phyloP scores from a whole-genome alignment of 192 early-diverging fungal genomes.

The Jimgerdemannia lactiflua region DNA sequence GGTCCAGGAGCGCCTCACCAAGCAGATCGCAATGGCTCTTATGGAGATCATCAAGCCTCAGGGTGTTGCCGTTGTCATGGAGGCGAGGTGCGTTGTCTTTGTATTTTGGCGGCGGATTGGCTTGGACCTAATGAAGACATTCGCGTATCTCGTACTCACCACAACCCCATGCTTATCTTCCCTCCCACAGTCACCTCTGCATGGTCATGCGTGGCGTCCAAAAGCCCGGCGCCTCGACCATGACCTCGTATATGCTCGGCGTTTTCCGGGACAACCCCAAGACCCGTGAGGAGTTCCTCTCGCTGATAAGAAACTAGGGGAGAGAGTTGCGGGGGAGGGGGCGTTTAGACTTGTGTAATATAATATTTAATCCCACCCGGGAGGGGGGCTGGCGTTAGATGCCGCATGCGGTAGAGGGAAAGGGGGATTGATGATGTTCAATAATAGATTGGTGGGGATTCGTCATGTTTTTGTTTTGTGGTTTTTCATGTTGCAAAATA shows the following conservation, averaged over 20 bases:
- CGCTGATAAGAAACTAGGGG: conserved; percentile 55
- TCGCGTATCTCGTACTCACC: too few species aligned
- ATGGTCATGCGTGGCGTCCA: conserved; percentile 98
- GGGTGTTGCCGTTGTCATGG: conserved; percentile 97
- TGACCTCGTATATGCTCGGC: conserved; percentile 96
- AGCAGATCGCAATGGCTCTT: conserved; percentile 92
- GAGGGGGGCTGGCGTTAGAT: too few species aligned
- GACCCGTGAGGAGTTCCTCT: conserved; percentile 96
- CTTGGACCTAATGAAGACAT: too few species aligned
- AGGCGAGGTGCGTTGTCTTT: conserved; percentile 64
- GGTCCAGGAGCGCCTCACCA: conserved; percentile 97
- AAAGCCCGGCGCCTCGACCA: conserved; percentile 93
- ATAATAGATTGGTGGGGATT: too few species aligned
- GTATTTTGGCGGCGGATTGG: too few species aligned
- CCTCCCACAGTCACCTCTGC: conserved; percentile 74
- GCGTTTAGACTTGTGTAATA: neutral
- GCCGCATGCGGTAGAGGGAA: too few species aligned
- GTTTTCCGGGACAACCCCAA: conserved; percentile 86
- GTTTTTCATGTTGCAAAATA: too few species aligned
- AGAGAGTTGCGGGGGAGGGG: neutral
- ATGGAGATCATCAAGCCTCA: conserved; percentile 90
- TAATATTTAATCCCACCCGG: too few species aligned
- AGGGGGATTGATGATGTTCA: too few species aligned
- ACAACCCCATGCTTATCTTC: too few species aligned
- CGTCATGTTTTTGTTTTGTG: too few species aligned